phyloP scores from a whole-genome alignment of 768 basidiomycete genomes.

The Kwoniella botswanensis region DNA sequence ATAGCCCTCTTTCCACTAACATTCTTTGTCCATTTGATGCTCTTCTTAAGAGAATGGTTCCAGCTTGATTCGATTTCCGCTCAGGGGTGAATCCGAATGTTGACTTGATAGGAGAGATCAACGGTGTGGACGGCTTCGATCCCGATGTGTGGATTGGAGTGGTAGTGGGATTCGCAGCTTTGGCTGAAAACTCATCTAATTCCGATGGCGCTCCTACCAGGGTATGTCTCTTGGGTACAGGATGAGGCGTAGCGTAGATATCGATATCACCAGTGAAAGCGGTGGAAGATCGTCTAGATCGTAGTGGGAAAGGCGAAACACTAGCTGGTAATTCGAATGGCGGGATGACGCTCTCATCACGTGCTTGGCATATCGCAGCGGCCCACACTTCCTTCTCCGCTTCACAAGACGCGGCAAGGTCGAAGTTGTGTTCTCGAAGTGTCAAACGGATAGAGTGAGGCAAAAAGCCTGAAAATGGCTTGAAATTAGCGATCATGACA shows the following conservation, averaged over 20 bases:
- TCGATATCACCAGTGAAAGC: slow-evolving; percentile 11
- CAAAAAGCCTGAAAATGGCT: slow-evolving; percentile 66
- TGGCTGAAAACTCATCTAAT: neutral
- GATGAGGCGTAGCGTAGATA: slow-evolving; percentile 4
- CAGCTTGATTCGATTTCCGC: slow-evolving; percentile 18
- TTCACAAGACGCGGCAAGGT: slow-evolving; percentile 81
- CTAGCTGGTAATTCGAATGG: slow-evolving; percentile 56
- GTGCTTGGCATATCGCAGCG: slow-evolving; percentile 62
- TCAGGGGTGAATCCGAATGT: slow-evolving; percentile 33
- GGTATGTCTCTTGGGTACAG: slow-evolving; percentile 38
- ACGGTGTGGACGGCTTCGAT: slow-evolving; percentile 26
- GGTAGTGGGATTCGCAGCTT: neutral
- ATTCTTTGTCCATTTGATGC: slow-evolving; percentile 46
- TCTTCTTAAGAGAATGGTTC: slow-evolving; percentile 44
- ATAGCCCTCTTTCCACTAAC: slow-evolving; percentile 69
- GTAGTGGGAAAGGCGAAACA: slow-evolving; percentile 47
- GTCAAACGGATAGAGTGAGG: slow-evolving; percentile 80
- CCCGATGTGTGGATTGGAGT: slow-evolving; percentile 2
- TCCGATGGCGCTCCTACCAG: slow-evolving; percentile 26
- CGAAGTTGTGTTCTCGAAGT: slow-evolving; percentile 73
- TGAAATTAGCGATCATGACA: neutral
- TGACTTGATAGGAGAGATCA: slow-evolving; percentile 34
- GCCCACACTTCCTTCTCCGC: slow-evolving; percentile 90
- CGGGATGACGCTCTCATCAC: slow-evolving; percentile 66
- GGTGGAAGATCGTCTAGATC: slow-evolving; percentile 45